Conservation (phyloP, 495 filamentous ascomycete genomes). For the Hapsidospora chrysogenum region DNA sequence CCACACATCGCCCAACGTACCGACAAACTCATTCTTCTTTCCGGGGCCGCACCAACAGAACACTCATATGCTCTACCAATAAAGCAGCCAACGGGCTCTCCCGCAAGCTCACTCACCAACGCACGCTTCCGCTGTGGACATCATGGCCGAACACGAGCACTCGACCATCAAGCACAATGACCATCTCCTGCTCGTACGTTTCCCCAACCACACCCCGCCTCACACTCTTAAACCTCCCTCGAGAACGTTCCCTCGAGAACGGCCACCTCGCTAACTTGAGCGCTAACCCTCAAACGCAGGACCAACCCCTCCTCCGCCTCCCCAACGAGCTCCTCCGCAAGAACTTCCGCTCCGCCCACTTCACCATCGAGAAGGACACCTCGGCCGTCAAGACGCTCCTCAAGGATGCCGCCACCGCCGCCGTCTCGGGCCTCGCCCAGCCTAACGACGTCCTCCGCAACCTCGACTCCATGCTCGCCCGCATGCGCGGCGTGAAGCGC, state of each 20-base stretch:
- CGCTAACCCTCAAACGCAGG: slow-evolving; percentile 31
- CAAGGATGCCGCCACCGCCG: slow-evolving; percentile 49
- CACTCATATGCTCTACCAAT: no score
- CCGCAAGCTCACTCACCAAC: no score
- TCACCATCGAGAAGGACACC: slow-evolving; percentile 63
- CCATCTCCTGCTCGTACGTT: slow-evolving; percentile 28
- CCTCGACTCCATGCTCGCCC: slow-evolving; percentile 68
- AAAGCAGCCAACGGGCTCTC: no score
- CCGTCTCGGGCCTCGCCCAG: slow-evolving; percentile 38
- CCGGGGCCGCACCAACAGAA: no score
- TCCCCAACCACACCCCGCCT: background rate
- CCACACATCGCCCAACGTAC: no score
- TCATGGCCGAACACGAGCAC: slow-evolving; percentile 26
- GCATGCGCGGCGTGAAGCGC: slow-evolving; percentile 71
- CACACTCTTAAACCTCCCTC: no score
- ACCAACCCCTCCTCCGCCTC: slow-evolving; percentile 86
- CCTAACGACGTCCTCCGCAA: slow-evolving; percentile 54
- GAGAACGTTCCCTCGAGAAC: no score
- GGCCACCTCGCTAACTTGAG: no score
- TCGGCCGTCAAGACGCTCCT: slow-evolving; percentile 51
- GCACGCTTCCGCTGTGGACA: no score
- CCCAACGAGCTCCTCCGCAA: slow-evolving; percentile 81
- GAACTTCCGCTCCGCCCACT: slow-evolving; percentile 82
- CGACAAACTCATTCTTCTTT: no score
- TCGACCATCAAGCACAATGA: slow-evolving; percentile 29